These are phyloP conservation scores for Aspergillus saccharolyticus DNA, from an alignment of 495 filamentous ascomycete genomes.

Conservation along the genomic window DNA sequence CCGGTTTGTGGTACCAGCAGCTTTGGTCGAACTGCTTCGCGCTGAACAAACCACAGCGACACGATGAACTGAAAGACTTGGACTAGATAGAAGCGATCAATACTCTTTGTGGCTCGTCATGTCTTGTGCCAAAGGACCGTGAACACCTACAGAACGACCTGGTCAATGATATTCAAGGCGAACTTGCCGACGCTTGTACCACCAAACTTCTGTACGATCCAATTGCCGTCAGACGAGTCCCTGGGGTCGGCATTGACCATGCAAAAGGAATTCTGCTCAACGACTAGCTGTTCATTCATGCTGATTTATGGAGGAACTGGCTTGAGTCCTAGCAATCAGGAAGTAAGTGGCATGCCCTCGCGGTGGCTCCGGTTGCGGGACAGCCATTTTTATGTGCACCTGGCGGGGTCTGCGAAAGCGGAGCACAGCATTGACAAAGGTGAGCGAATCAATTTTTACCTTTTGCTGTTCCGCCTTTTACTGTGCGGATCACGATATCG, in stretches of 20 bases:
- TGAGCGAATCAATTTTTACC: constrained; percentile 14
- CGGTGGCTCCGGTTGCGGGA: constrained; percentile 14
- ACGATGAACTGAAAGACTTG: constrained; percentile 58
- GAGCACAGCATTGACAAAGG: constrained; percentile 18
- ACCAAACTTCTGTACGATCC: constrained; percentile 85
- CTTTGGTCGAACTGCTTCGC: constrained; percentile 82
- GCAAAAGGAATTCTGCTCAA: constrained; percentile 10
- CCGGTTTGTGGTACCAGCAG: constrained; percentile 91
- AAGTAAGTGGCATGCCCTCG: constrained; percentile 1
- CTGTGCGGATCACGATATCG: constrained; percentile 1
- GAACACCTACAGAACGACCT: constrained; percentile 61
- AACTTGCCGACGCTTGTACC: constrained; percentile 73
- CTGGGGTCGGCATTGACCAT: constrained; percentile 12
- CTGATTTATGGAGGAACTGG: constrained; percentile 5
- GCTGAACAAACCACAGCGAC: constrained; percentile 93
- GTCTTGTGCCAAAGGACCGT: neutral
- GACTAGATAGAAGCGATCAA: constrained; percentile 39
- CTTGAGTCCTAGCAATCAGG: constrained; percentile 7
- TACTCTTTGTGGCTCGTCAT: neutral
- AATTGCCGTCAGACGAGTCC: constrained; percentile 33
- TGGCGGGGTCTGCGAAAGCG: constrained; percentile 36
- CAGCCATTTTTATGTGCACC: constrained; percentile 20
- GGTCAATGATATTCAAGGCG: constrained; percentile 62
- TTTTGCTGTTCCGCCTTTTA: constrained; percentile 28
- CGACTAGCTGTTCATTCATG: constrained; percentile 17